Base-by-base conservation (phyloP, 257 asterid genomes). In the Catharanthus roseus region DNA sequence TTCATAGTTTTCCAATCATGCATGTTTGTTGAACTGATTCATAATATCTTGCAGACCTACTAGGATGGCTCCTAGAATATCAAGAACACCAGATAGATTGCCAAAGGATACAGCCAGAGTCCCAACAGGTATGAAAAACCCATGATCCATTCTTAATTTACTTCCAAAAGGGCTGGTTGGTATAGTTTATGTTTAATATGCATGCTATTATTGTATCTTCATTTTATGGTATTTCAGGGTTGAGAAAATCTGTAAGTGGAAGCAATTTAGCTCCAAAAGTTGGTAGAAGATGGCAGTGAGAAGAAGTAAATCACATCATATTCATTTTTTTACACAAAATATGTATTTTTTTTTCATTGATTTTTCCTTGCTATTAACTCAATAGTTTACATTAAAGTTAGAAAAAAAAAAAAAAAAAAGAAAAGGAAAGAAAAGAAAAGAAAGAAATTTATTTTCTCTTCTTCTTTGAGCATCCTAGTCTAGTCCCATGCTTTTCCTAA, bases 121-220 rank as follows among this genome's bases (percentile, higher is more conserved):
- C 78, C 72, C 78, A 42, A 66, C 81, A 24, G 88, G 95, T 86
- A 82, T 64, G 80, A 2, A n/a, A n/a, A n/a, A n/a, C n/a, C n/a
- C n/a, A n/a, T n/a, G n/a, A n/a, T n/a, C n/a, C n/a, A n/a, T n/a
- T n/a, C n/a, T n/a, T n/a, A n/a, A n/a, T n/a, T n/a, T n/a, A n/a
- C n/a, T n/a, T n/a, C n/a, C n/a, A n/a, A n/a, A n/a, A n/a, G 6
- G 26, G 29, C 11, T 50, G 29, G 13, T 34, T n/a, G n/a, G n/a
- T n/a, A n/a, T n/a, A n/a, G n/a, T n/a, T n/a, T n/a, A n/a, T n/a
- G n/a, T n/a, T n/a, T n/a, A n/a, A n/a, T n/a, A n/a, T n/a, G n/a
- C n/a, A n/a, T n/a, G n/a, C n/a, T 57, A 73, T 42, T 45, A 29
- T 47, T 41, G 10, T 19, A 45, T 47, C 11, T 39, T 31, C 49